A percentile compares a stretch with the other conserved stretches of the same genome.
Conservation (phyloP, 2,329 filamentous ascomycete species). For the Hypoxylon sp. region DNA sequence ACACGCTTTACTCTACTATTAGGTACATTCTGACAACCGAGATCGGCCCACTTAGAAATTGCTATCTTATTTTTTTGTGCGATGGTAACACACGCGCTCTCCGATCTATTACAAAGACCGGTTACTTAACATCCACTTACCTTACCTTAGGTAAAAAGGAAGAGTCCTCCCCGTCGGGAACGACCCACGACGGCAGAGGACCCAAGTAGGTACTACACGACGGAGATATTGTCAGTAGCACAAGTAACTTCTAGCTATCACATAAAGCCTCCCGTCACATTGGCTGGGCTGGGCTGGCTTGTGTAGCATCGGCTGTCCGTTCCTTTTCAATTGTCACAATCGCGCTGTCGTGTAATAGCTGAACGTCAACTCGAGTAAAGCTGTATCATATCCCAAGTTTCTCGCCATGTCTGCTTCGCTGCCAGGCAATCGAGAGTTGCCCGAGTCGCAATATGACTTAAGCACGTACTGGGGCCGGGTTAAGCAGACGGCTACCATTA, state of each 20-base stretch:
- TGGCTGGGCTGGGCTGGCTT: constrained; percentile 5
- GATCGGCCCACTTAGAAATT: constrained; percentile 33
- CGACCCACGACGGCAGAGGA: not conserved
- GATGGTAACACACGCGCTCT: too few species aligned
- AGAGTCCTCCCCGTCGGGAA: not conserved
- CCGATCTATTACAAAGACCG: too few species aligned
- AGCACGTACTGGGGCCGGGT: constrained; percentile 95
- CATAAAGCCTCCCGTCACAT: not conserved
- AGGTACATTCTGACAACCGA: constrained; percentile 26
- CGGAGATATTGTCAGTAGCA: too few species aligned
- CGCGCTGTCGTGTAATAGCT: constrained; percentile 4
- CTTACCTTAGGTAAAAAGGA: too few species aligned
- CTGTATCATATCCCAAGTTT: constrained; percentile 5
- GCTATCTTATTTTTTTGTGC: not conserved
- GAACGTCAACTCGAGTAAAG: constrained; percentile 24
- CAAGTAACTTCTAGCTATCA: too few species aligned
- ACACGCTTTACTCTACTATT: too few species aligned
- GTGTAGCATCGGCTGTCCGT: constrained; percentile 25
- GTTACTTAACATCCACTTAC: too few species aligned
- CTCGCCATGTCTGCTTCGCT: constrained; percentile 69
- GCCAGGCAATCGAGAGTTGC: constrained; percentile 79
- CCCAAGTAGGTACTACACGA: not conserved
- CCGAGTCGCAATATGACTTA: constrained; percentile 91
- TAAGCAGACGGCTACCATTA: constrained; percentile 85
- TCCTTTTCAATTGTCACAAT: constrained; percentile 15